Base-by-base conservation (phyloP, 2,329 filamentous ascomycete species). In the Lecanicillium sp. region DNA sequence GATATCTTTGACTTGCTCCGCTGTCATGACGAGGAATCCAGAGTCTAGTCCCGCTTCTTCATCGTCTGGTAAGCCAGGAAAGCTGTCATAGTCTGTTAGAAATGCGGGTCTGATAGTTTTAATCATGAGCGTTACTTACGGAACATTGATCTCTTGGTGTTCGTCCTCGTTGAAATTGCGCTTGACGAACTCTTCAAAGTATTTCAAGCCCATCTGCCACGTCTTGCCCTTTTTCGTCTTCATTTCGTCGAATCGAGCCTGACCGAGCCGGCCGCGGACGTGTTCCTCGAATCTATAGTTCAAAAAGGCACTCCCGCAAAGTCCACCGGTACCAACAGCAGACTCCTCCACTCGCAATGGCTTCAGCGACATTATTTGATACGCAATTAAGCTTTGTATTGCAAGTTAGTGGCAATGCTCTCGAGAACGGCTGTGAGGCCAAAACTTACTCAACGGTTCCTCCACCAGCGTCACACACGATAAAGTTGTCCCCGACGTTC, bases 151-250 rank as follows among this genome's bases (percentile, higher is more conserved):
- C 55, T 89, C 84, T 36, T 79, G 72, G 46, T 84, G 77, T 52
- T 87, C 84, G 33, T 87, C 82, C 50, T 85, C 81, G 54, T 85
- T 82, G 55, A 89, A 90, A 52, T 87, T 88, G 12, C 85, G 74
- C 61, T 90, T 90, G 12, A 90, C 84, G 54, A 87, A 88, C 54
- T 89, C 84, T 51, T 90, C 85, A 58, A 87, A 90, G 53, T 87
- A 88, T 40, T 78, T 74, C 36, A 89, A 65, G 2, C 80, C 85
- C 78, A 81, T 81, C 56, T 82, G 84, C 83, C 84, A 89, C 1
- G 81, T 86, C 60, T 85, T 87, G 3, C 74, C 74, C 58, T 87
- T 87, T 61, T 84, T 85, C 37, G 75, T 58, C 55, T 84, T 84
- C 81, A 90, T 87, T 59, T 80, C 76, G 20, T 81, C 76, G 52